phyloP scores from a whole-genome alignment of 2,329 filamentous ascomycete genomes.

The Cladophialophora bantiana region DNA sequence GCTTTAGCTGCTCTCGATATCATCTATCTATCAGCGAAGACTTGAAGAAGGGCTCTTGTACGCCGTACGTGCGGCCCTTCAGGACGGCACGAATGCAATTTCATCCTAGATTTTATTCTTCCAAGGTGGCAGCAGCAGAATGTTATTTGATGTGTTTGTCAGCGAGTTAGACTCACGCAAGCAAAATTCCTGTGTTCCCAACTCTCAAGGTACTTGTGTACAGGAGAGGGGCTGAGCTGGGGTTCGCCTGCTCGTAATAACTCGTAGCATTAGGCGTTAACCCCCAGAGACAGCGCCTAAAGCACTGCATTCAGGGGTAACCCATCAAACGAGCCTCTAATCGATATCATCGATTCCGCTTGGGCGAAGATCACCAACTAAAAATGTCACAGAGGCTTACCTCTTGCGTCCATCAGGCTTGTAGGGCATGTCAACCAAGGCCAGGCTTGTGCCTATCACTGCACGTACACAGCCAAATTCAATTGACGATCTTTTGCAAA shows the following conservation, averaged over 20 bases:
- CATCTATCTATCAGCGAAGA: background rate
- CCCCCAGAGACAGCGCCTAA: background rate
- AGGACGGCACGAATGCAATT: background rate
- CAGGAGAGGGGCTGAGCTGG: background rate
- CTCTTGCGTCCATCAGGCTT: background rate
- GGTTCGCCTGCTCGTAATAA: background rate
- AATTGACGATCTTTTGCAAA: slow-evolving; percentile 1
- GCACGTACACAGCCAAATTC: background rate
- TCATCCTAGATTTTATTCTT: background rate
- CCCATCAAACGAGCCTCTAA: background rate
- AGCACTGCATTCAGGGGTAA: background rate
- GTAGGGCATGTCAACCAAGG: background rate
- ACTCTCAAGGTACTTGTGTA: too few relatives aligned
- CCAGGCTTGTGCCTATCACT: slow-evolving; percentile 11
- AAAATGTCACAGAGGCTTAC: background rate
- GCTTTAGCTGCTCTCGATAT: background rate
- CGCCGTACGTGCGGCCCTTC: background rate
- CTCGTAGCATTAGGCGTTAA: background rate
- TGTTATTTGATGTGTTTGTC: background rate
- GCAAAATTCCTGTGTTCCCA: too few relatives aligned
- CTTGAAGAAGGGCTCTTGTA: background rate
- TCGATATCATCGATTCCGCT: background rate
- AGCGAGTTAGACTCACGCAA: too few relatives aligned
- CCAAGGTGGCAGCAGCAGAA: background rate
- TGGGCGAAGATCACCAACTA: background rate